A percentile compares a stretch with the other conserved stretches of the same genome.
These are phyloP conservation scores for Cyathus striatus DNA, from an alignment of 768 basidiomycete genomes.

Conservation along the genomic window DNA sequence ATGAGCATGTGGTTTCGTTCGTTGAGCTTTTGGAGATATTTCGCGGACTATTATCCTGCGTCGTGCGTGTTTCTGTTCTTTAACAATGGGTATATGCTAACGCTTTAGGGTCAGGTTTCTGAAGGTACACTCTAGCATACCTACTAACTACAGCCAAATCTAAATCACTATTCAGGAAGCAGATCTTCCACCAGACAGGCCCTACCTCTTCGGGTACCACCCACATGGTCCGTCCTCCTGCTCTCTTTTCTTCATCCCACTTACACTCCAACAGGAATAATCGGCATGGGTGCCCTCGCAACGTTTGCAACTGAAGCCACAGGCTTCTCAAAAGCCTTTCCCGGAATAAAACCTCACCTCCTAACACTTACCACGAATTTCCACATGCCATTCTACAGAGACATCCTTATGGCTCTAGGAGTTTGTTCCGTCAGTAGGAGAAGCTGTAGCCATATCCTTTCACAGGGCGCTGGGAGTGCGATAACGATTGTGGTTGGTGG, in stretches of 20 bases:
- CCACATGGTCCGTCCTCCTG: conserved; percentile 74
- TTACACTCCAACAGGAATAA: conserved; percentile 60
- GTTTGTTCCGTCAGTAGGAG: conserved; percentile 89
- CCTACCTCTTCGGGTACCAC: conserved; percentile 98
- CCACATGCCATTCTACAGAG: conserved; percentile 88
- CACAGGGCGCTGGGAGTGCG: conserved; percentile 53
- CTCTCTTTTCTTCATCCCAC: neutral
- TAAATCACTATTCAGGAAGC: conserved; percentile 54
- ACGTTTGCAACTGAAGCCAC: conserved; percentile 98
- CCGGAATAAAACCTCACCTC: conserved; percentile 90
- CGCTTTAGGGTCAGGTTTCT: neutral
- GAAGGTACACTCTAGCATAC: neutral
- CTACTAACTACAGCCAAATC: neutral
- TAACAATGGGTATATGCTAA: conserved; percentile 1
- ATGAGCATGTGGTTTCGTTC: conserved; percentile 72
- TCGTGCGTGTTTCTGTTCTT: conserved; percentile 46
- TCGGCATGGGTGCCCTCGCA: conserved; percentile 94
- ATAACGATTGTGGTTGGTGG: conserved; percentile 97
- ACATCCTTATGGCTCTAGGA: conserved; percentile 81
- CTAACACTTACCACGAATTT: conserved; percentile 91
- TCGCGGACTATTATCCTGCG: conserved; percentile 88
- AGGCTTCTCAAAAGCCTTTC: conserved; percentile 85
- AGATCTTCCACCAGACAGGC: conserved; percentile 85
- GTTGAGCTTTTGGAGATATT: conserved; percentile 76
- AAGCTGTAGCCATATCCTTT: conserved; percentile 87